Conservation (phyloP, 805 yeast species). For the Starmerella bacillaris region DNA sequence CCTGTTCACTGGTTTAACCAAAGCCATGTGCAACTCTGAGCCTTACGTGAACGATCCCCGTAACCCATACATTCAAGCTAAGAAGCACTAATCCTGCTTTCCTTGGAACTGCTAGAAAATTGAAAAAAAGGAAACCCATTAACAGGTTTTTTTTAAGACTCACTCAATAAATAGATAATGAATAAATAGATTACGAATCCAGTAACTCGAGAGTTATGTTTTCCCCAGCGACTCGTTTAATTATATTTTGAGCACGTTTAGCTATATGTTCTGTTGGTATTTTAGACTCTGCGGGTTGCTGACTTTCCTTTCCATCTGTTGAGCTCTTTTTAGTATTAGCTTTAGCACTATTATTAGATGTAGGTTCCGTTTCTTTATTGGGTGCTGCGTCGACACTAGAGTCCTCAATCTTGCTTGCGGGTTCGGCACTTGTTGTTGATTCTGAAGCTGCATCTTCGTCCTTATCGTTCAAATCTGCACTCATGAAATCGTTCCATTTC, state of each 20-base stretch:
- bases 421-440: not conserved
- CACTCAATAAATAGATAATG: constrained; percentile 1
- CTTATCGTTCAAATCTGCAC: constrained; percentile 2
- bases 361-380: not conserved
- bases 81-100: constrained; percentile 22
- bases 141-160: not conserved
- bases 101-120: no score
- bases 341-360: constrained; percentile 2
- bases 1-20: constrained; percentile 51
- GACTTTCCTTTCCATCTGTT: constrained; percentile 9
- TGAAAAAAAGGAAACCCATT: not conserved
- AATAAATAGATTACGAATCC: constrained; percentile 4
- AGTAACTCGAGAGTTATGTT: constrained; percentile 11
- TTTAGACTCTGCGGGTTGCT: constrained; percentile 3
- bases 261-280: constrained; percentile 14
- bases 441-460: not conserved
- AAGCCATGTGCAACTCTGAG: constrained; percentile 44
- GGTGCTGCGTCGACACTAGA: constrained; percentile 1
- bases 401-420: constrained; percentile 1
- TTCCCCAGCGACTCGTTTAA: constrained; percentile 11
- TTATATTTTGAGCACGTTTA: constrained; percentile 12
- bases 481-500: constrained; percentile 38
- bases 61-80: constrained; percentile 53
- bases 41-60: constrained; percentile 90
- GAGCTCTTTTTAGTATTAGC: constrained; percentile 10